Percentiles rank a stretch among this genome's conserved stretches.
Conservation (phyloP, 2,329 filamentous ascomycete species). For the Colletotrichum neosansevieriae region DNA sequence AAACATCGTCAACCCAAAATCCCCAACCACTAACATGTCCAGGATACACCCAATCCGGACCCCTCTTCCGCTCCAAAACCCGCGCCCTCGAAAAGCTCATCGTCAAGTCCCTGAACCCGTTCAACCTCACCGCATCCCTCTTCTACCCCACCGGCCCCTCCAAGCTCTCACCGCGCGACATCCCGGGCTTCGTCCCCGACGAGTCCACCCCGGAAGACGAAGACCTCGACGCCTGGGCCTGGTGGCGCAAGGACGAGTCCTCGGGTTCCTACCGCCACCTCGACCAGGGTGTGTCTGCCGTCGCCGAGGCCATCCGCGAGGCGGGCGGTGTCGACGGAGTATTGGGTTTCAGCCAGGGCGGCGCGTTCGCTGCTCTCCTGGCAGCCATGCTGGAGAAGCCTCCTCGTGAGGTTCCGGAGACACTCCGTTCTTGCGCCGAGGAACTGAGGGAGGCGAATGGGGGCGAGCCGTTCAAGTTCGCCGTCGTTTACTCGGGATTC, state of each 20-base stretch:
- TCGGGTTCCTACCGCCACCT: conserved; percentile 74
- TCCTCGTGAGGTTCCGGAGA: conserved; percentile 45
- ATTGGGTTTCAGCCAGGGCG: conserved; percentile 87
- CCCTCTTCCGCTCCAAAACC: conserved; percentile 88
- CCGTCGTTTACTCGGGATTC: conserved; percentile 83
- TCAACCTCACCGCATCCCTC: conserved; percentile 65
- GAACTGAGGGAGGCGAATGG: conserved; percentile 63
- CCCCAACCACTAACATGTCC: conserved; percentile 7
- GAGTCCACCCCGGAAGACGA: conserved; percentile 49
- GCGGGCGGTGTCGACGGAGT: conserved; percentile 81
- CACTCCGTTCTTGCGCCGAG: conserved; percentile 54
- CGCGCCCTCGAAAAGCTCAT: conserved; percentile 87
- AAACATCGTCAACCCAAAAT: background rate
- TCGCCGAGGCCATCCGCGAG: conserved; percentile 72
- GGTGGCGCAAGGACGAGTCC: conserved; percentile 81
- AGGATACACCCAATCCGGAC: conserved; percentile 91
- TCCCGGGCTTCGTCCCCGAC: conserved; percentile 72
- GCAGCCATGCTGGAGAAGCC: conserved; percentile 76
- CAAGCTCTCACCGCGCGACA: conserved; percentile 72
- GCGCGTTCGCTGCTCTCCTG: conserved; percentile 77
- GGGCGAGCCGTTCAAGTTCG: conserved; percentile 71
- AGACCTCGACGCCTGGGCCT: conserved; percentile 79
- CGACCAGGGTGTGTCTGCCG: conserved; percentile 72
- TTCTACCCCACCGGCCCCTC: conserved; percentile 78
- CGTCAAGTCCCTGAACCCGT: conserved; percentile 75